Evolutionary conservation across 805 yeast species (phyloP), one percentile per base, ranked within the genome.

Genomic region (Wickerhamomyces xylosicus): DNA sequence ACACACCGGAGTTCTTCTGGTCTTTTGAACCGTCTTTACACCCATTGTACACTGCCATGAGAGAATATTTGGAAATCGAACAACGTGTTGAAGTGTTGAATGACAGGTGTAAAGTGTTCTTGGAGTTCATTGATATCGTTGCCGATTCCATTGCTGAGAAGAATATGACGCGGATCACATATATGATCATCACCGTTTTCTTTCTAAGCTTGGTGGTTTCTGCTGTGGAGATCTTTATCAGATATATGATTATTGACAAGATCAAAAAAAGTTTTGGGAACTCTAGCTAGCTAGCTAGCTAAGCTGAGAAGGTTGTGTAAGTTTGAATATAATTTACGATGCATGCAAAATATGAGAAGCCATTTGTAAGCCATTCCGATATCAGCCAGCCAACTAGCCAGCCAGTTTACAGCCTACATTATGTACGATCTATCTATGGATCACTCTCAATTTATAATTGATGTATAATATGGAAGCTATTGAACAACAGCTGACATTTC

Each of bases 1-100:
- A 92, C 53, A 87, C 95, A 0, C 98, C 98, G 0, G 95, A 86
- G 45, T 87, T 85, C 54, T 92, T 92, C 59, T 92, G 98, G 98
- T 84, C 89, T 37, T 72, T 71, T 45, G 98, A 92, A 61, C 98
- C 98, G 5, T 89, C 95, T 31, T 69, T 92, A 47, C 95, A 90
- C 56, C 97, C 97, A 3, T 64, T 92, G 33, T 92, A 92, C 59
- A 69, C 70, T 28, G 97, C 97, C 2, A 79, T 89, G 41, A 64
- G 96, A 42, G 96, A 92, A 47, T 92, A 92, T 52, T 63, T 92
- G 41, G 98, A 92, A 60, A 89, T 92, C 45, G 97, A 90, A 56
- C 95, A 85, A 59, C 66, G 98, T 39, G 96, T 90, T 22, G 89
- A 85, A 53, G 96, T 92, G 5, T 67, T 92, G 36, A 92, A 92